Evolutionary conservation across 139 green algal species (phyloP), one percentile per base, ranked within the genome.

Genomic region (Diplosphaera chodatii): DNA sequence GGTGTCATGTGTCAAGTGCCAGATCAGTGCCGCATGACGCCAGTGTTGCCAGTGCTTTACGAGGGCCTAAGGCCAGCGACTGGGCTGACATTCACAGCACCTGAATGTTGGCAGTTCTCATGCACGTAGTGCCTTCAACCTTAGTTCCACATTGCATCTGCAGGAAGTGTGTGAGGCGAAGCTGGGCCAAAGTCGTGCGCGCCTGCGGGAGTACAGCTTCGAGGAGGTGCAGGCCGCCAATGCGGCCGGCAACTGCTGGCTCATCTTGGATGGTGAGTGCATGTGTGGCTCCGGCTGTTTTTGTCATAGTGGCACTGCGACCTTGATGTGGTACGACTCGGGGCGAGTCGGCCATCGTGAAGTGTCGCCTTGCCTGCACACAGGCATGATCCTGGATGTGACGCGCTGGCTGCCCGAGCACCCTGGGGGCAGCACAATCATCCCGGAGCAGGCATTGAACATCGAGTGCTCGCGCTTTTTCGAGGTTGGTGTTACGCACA

Each of bases 341-440:
- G n/a, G n/a, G n/a, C n/a, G n/a, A n/a, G n/a, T n/a, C n/a, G n/a
- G 8, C 13, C 37, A 48, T 48, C 13, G 37, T 48, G 37, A 13
- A 48, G 10, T 48, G 37, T n/a, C n/a, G n/a, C n/a, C n/a, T n/a
- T n/a, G n/a, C n/a, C n/a, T n/a, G n/a, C n/a, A n/a, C 37, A 20
- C 67, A 72, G 82, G 87, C 59, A 92, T 91, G 83, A 79, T 93
- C 48, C 56, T 92, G 31, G 87, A 93, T 78, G 85, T 93, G 8
- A 88, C 72, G 1, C 63, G 77, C 0, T 91, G 86, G 86, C 74
- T 91, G 74, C 84, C 84, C 1, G 84, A 94, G 79, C 88, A 93
- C 71, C 87, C 87, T 0, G 87, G 87, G 1, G 87, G 87, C 32
- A 71, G 71, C 63, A 71, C 55, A 40, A 91, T 94, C 82, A 94